Percentiles rank a stretch among this genome's conserved stretches.
Conservation (phyloP, 495 filamentous ascomycete genomes). For the Penicillium cinerascens region DNA sequence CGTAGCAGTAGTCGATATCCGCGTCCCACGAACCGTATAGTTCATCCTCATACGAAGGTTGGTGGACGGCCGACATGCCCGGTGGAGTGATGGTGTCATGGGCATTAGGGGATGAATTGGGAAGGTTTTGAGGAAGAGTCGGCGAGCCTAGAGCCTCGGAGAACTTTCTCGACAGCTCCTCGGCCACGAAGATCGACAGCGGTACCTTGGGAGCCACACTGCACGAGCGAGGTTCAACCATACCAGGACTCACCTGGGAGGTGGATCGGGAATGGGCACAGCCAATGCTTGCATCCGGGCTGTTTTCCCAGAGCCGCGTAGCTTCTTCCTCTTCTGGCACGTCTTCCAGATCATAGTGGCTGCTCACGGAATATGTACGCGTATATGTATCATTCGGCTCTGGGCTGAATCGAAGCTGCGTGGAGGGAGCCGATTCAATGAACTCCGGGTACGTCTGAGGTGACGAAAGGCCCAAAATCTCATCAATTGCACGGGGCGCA, state of each 20-base stretch:
- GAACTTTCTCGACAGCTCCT: conserved; percentile 35
- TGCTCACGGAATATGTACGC: conserved; percentile 43
- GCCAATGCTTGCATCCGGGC: conserved; percentile 19
- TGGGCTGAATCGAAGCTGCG: conserved; percentile 22
- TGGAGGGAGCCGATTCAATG: conserved; percentile 24
- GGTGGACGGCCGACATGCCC: conserved; percentile 12
- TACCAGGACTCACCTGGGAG: conserved; percentile 15
- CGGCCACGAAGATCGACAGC: conserved; percentile 32
- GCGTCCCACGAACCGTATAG: conserved; percentile 79
- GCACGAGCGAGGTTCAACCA: conserved; percentile 5
- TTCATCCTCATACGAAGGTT: conserved; percentile 23
- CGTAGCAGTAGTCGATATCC: conserved; percentile 92
- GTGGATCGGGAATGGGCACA: conserved; percentile 16
- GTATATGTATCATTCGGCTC: conserved; percentile 44
- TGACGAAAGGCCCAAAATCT: conserved; percentile 36
- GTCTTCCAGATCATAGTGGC: conserved; percentile 53
- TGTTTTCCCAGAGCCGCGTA: conserved; percentile 29
- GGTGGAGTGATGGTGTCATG: conserved; percentile 13
- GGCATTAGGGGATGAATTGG: conserved; percentile 8
- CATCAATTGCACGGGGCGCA: conserved; percentile 42
- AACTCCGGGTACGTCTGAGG: conserved; percentile 32
- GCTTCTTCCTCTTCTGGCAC: conserved; percentile 71
- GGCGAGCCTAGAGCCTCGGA: conserved; percentile 41
- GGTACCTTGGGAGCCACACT: conserved; percentile 19
- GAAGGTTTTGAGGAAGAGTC: conserved; percentile 32